Evolutionary conservation across 2,329 filamentous ascomycete genomes (phyloP), one percentile per base, ranked within the genome.

Genomic region (Alternaria dauci): DNA sequence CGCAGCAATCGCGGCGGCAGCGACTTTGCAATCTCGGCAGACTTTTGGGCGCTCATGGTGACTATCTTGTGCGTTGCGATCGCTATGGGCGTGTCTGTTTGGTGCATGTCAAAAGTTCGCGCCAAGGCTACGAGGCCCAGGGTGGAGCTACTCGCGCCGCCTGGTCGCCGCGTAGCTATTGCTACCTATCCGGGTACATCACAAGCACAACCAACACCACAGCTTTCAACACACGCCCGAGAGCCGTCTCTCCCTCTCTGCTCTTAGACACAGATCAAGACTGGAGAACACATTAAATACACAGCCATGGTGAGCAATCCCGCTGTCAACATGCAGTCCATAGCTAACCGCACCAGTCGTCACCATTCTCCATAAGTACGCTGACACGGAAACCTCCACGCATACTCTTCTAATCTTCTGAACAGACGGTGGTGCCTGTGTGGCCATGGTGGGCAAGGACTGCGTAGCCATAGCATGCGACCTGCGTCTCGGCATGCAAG

Each of bases 391-490:
- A 48, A 54, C 58, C 23, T 50, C 52, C 46, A 55, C 58, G 48
- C 28, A 54, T 43, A 28, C 18, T 41, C 59, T 44, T 46, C 47
- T 30, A 50, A 42, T 72, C 58, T 70, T 53, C 9, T n/a, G 6
- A 42, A n/a, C n/a, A 89, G 87, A 90, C 81, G 94, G 94, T 84
- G 94, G 94, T 80, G 94, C 94, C 84, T 94, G 91, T 83, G 93
- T 98, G 71, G 94, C 94, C 82, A 98, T 98, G 95, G 94, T 97
- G 69, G 95, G 95, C 85, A 98, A 99, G 84, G 94, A 98, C 89
- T 99, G 95, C 82, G 95, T 99, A 63, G 95, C 95, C 82, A 98
- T 99, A 79, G 95, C 95, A 80, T 99, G 95, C 86, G 95, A 99
- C 83, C 92, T 99, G 70, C 94, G 95, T 67, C 92, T 99, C 70